Base-by-base conservation (phyloP, 2,329 filamentous ascomycete genomes). In the Cladosporium austrohemisphaericum region DNA sequence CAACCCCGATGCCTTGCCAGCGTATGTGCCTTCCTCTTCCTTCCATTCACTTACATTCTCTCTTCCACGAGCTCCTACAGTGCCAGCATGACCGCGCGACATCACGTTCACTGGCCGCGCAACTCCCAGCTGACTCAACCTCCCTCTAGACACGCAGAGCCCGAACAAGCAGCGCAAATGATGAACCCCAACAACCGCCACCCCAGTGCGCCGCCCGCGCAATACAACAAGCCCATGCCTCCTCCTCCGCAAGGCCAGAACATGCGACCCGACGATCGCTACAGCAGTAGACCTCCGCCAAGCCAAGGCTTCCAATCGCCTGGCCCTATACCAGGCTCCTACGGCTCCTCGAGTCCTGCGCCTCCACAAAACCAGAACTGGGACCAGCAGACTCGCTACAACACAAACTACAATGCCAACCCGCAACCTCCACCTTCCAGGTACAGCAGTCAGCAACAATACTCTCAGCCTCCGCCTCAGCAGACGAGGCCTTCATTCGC, bases 1-100 rank as follows among this genome's bases (percentile, higher is more conserved):
- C 75, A 95, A 98, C 69, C 91, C 91, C 26, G 92, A 98, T 75
- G 88, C 90, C 66, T 82, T 98, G 56, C 92, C 92, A 66, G 89
- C 89, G 86, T 93, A 78, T 73, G 85, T 72, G 35, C 32, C 20
- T 16, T 22, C 37, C 41, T 41, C 33, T 29, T 49, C 29, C 31
- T 38, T 41, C 29, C n/a, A 11, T 40, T 46, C 51, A 46, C 38
- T 50, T 40, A 23, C 28, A 16, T 36, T 25, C 35, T 2, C 25
- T 8, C 18, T 32, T 36, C 38, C 45, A 38, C 32, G 13, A 44
- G 22, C 14, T 32, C 18, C 26, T 13, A n/a, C 19, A 11, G 25
- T n/a, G 19, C 13, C 36, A 13, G 20, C 25, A 38, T 51, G 49
- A 25, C 49, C 31, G 38, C 37, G 36, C 49, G 14, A 46, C 35